Evolutionary conservation across 202 grass and related monocot genomes (phyloP).

Genomic region (Brachypodium distachyon): DNA sequence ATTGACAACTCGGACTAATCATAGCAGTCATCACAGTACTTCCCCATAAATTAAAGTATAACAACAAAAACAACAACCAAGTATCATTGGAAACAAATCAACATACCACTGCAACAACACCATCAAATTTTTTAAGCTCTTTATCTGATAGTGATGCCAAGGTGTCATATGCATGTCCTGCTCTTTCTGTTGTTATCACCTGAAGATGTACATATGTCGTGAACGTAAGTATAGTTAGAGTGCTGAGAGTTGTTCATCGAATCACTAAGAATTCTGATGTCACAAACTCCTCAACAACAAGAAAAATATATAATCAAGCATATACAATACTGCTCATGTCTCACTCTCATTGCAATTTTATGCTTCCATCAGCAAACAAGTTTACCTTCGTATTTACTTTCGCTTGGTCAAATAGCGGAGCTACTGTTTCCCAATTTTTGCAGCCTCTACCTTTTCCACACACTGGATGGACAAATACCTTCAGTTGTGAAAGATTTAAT

Average conservation of each 20-base stretch:
- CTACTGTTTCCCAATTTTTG: slow-evolving; percentile 70
- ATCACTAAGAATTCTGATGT: slow-evolving; percentile 1
- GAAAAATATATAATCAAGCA: background rate
- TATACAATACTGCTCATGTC: background rate
- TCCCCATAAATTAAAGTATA: slow-evolving; percentile 4
- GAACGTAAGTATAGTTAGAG: slow-evolving; percentile 11
- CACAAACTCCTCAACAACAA: background rate
- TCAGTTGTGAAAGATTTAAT: slow-evolving; percentile 2
- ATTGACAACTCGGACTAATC: background rate
- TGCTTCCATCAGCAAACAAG: background rate
- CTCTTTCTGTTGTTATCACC: slow-evolving; percentile 80
- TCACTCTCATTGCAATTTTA: background rate
- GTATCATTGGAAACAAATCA: slow-evolving; percentile 8
- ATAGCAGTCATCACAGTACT: background rate
- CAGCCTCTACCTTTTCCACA: slow-evolving; percentile 82
- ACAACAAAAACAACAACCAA: background rate
- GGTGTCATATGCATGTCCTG: slow-evolving; percentile 72
- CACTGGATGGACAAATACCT: slow-evolving; percentile 95
- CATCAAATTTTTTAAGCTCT: slow-evolving; percentile 76
- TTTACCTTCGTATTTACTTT: slow-evolving; percentile 77
- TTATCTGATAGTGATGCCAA: slow-evolving; percentile 63
- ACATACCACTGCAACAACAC: slow-evolving; percentile 84
- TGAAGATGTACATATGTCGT: slow-evolving; percentile 30
- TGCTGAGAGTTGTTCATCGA: background rate
- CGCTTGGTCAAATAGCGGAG: slow-evolving; percentile 67